These are phyloP conservation scores for Penicillium verrucosum DNA, from an alignment of 2,329 filamentous ascomycete genomes.

Conservation along the genomic window DNA sequence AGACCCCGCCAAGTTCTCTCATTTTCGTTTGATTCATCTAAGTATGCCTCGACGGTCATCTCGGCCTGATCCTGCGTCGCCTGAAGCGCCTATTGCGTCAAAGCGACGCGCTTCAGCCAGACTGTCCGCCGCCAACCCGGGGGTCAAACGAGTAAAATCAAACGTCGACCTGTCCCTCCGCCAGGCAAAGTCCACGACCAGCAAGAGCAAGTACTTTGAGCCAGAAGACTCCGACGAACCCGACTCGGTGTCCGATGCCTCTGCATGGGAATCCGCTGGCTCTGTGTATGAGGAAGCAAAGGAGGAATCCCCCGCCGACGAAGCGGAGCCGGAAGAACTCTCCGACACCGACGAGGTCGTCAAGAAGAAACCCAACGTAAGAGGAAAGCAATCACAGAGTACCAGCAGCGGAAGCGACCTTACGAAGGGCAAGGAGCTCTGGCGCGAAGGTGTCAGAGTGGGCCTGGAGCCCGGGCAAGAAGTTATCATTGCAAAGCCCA, in stretches of 20 bases:
- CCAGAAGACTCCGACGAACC: slow-evolving; percentile 36
- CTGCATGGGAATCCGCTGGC: slow-evolving; percentile 73
- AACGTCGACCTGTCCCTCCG: slow-evolving; percentile 17
- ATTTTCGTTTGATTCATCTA: slow-evolving; percentile 1
- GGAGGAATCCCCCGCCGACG: slow-evolving; percentile 10
- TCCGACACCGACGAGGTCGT: slow-evolving; percentile 15
- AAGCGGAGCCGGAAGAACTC: slow-evolving; percentile 19
- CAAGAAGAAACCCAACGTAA: not conserved
- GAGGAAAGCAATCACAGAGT: slow-evolving; percentile 8
- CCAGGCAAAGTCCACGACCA: slow-evolving; percentile 39
- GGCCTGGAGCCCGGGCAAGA: slow-evolving; percentile 58
- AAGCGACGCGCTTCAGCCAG: slow-evolving; percentile 37
- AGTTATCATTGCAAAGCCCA: slow-evolving; percentile 61
- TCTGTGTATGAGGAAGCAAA: slow-evolving; percentile 27
- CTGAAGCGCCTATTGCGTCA: slow-evolving; percentile 30
- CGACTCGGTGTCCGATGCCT: slow-evolving; percentile 56
- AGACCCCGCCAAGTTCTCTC: not conserved
- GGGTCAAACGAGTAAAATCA: slow-evolving; percentile 34
- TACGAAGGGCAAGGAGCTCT: slow-evolving; percentile 49
- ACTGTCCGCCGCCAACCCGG: slow-evolving; percentile 26
- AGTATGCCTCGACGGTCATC: slow-evolving; percentile 39
- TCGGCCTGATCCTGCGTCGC: slow-evolving; percentile 35
- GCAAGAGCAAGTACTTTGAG: slow-evolving; percentile 53
- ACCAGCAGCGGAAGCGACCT: slow-evolving; percentile 1
- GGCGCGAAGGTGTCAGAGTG: slow-evolving; percentile 55